Conservation (phyloP, 495 filamentous ascomycete genomes). For the Aspergillus cavernicola region DNA sequence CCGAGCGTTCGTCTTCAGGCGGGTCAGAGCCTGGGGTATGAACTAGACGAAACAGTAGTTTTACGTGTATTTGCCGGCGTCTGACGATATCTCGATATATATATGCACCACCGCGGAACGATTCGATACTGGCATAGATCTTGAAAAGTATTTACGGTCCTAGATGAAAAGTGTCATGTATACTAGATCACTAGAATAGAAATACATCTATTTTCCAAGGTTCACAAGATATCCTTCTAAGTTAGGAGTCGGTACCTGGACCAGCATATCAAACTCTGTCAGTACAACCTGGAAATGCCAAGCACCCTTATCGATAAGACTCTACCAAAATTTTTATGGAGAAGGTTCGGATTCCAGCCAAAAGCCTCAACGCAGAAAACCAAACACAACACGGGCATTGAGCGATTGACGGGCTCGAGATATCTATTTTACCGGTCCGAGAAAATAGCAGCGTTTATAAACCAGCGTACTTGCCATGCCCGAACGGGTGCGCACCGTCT, state of each 20-base stretch:
- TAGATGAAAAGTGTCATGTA: background rate
- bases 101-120: background rate
- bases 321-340: conserved; percentile 3
- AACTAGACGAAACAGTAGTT: conserved; percentile 16
- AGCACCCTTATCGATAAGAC: conserved; percentile 16
- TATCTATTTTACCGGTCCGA: too few species aligned
- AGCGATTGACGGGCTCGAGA: too few species aligned
- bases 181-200: background rate
- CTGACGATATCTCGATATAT: background rate
- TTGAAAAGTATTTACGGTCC: too few species aligned
- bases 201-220: background rate
- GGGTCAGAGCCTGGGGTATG: conserved; percentile 58
- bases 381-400: too few species aligned
- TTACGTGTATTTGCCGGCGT: background rate
- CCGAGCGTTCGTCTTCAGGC: conserved; percentile 80
- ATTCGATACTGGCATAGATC: too few species aligned
- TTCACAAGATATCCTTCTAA: too few species aligned
- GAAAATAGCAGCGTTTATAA: too few species aligned
- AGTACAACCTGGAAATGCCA: too few species aligned
- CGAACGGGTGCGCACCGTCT: conserved; percentile 43
- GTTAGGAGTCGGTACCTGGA: too few species aligned
- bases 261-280: too few species aligned
- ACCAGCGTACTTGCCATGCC: conserved; percentile 41
- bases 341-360: background rate
- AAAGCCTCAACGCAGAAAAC: too few species aligned